Base-by-base conservation (phyloP, 139 green algal species). In the Auxenochlorella protothecoides region DNA sequence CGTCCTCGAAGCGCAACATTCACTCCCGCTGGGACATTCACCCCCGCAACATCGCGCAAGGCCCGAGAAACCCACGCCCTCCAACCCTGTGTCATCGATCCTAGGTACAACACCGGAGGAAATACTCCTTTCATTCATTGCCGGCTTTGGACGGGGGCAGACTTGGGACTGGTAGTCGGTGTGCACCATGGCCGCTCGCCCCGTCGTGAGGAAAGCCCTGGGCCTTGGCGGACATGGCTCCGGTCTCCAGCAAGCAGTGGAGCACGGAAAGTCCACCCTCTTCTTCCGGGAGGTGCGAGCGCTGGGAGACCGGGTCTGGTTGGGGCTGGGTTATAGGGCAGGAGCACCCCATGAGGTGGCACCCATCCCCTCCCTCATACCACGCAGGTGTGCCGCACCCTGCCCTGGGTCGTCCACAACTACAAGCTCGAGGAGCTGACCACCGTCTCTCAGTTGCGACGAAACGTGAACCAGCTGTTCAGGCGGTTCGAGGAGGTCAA, bases 401-500 rank as follows among this genome's bases (percentile, higher is more conserved):
- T 88, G 65, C 84, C 84, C 11, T 85, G 76, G 76, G 63, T 76
- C 5, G 66, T 87, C 11, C 73, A 73, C 8, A 82, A 82, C 53
- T 88, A 87, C 72, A 79, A 80, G 61, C 79, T 88, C 59, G 74
- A 85, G 55, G 84, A 88, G 74, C 67, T 88, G 53, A 83, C 76
- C 5, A 80, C 72, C 2, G 59, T 77, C 16, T 1, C 63, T 12
- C 76, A 83, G 66, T 72, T 88, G 68, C 72, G 81, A 5, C 52
- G 66, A 10, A 85, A 84, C 66, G 44, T 88, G 44, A 59, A 76
- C 3, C 4, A 65, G n/a, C 13, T 86, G n/a, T 86, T 88, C 67
- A 69, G 69, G 44, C 61, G 81, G 65, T 66, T 85, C 68, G 44
- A 57, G 3, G 55, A 77, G 6, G 72, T 87, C 8, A 71, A 15